Conservation (phyloP, 75 land plant genomes). For the Pseudotsuga menziesii region DNA sequence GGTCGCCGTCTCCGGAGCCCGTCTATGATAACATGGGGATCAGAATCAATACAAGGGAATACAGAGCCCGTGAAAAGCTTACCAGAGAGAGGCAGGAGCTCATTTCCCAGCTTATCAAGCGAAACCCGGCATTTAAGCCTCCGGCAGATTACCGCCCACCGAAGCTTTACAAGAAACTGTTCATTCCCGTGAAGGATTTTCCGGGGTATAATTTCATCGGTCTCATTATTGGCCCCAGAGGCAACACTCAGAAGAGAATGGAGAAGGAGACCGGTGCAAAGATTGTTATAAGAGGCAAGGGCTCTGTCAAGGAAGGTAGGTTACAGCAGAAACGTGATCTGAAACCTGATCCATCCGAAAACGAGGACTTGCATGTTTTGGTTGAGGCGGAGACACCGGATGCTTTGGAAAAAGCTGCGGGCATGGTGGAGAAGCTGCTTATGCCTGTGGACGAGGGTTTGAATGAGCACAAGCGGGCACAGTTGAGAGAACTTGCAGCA, state of each 20-base stretch:
- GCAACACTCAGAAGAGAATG: constrained; percentile 99
- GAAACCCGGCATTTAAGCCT: constrained; percentile 86
- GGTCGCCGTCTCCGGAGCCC: constrained; percentile 94
- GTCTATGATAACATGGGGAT: constrained; percentile 92
- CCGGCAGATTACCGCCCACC: constrained; percentile 95
- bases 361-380: constrained; percentile 95
- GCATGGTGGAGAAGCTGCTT: constrained; percentile 92
- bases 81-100: constrained; percentile 79
- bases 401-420: constrained; percentile 82
- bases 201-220: constrained; percentile 98
- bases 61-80: constrained; percentile 75
- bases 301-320: constrained; percentile 82
- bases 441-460: constrained; percentile 90
- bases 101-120: constrained; percentile 71
- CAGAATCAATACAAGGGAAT: constrained; percentile 86
- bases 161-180: constrained; percentile 90
- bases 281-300: constrained; percentile 94
- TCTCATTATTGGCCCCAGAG: constrained; percentile 93
- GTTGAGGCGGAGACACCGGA: constrained; percentile 98
- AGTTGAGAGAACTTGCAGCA: constrained; percentile 86
- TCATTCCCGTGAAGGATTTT: constrained; percentile 91
- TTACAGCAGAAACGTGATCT: constrained; percentile 73
- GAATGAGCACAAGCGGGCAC: constrained; percentile 96
- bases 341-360: constrained; percentile 81
- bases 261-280: constrained; percentile 97